Conservation (phyloP, 1,284 basidiomycete species). For the Puccinia polysora region DNA sequence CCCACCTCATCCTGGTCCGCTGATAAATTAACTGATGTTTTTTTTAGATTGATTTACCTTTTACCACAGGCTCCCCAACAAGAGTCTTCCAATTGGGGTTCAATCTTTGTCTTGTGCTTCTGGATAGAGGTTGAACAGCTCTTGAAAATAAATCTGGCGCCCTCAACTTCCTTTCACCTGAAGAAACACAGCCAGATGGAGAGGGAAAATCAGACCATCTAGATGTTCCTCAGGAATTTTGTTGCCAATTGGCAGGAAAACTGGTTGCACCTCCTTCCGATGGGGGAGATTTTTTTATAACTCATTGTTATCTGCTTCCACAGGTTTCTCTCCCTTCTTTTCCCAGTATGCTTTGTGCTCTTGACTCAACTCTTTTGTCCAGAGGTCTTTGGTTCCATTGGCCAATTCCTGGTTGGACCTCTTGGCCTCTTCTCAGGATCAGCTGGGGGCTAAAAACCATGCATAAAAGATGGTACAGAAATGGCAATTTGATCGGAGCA, state of each 20-base stretch:
- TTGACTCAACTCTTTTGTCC: constrained; percentile 42
- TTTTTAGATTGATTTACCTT: neutral
- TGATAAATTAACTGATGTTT: neutral
- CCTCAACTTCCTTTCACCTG: neutral
- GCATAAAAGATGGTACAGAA: neutral
- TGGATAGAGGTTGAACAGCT: neutral
- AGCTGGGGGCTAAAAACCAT: neutral
- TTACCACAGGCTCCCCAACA: neutral
- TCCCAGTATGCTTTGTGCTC: constrained; percentile 55
- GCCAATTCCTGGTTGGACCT: neutral
- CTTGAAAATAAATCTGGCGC: neutral
- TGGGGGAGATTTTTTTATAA: constrained; percentile 53
- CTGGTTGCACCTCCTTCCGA: constrained; percentile 44
- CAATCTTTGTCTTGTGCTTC: neutral
- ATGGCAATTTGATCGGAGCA: neutral
- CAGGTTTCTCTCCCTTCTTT: constrained; percentile 54
- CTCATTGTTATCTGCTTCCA: constrained; percentile 50
- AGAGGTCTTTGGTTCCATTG: neutral
- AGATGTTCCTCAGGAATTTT: constrained; percentile 48
- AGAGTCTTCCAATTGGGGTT: neutral
- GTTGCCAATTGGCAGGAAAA: constrained; percentile 43
- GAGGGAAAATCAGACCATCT: neutral
- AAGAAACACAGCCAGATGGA: neutral
- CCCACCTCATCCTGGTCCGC: neutral
- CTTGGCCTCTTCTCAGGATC: neutral